Percentiles rank a stretch among this genome's conserved stretches.
Evolutionary conservation across 345 rosid species (phyloP).

Genomic region (Corymbia maculata): DNA sequence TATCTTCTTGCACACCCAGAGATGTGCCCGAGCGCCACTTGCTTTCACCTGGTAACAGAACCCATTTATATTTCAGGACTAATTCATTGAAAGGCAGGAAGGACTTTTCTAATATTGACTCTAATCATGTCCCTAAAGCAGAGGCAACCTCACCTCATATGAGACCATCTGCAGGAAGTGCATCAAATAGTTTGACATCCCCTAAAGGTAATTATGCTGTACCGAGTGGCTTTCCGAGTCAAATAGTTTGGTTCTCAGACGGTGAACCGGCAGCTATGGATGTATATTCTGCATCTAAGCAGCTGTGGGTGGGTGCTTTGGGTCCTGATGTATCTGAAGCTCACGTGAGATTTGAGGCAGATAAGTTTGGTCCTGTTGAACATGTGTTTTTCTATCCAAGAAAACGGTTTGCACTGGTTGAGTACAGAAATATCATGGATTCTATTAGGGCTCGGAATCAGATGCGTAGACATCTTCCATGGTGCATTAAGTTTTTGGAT

Average conservation of each 20-base stretch:
- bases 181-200: constrained; percentile 32
- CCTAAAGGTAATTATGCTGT: constrained; percentile 42
- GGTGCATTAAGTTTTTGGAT: constrained; percentile 84
- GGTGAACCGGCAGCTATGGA: constrained; percentile 72
- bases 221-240: constrained; percentile 32
- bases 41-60: constrained; percentile 56
- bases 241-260: constrained; percentile 64
- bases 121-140: constrained; percentile 12
- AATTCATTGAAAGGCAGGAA: constrained; percentile 61
- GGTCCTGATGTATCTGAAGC: constrained; percentile 76
- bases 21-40: constrained; percentile 43
- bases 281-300: constrained; percentile 75
- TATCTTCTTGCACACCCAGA: constrained; percentile 61
- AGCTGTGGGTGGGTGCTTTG: constrained; percentile 78
- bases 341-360: constrained; percentile 74
- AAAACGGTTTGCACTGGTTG: constrained; percentile 78
- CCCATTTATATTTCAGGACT: constrained; percentile 43
- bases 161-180: constrained; percentile 21
- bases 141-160: constrained; percentile 10
- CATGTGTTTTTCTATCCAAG: constrained; percentile 65
- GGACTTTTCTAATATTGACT: constrained; percentile 25
- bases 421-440: constrained; percentile 82
- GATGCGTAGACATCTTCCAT: constrained; percentile 62
- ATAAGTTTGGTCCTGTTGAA: constrained; percentile 77
- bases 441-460: constrained; percentile 87